These are phyloP conservation scores for Cladorrhinum sp. DNA, from an alignment of 2,329 filamentous ascomycete genomes.

Conservation along the genomic window DNA sequence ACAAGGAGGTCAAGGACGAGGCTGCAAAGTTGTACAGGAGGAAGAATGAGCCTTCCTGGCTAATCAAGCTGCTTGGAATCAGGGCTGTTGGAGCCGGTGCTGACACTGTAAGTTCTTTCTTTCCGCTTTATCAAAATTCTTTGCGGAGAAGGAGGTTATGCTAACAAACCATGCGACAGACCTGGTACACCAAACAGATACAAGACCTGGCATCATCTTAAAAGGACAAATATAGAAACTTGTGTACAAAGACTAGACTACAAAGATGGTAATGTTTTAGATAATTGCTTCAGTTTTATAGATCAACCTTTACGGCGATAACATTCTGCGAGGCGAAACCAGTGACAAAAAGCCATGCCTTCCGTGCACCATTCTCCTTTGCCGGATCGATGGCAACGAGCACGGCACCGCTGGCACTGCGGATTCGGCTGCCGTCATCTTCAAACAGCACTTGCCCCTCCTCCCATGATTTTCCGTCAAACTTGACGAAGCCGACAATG, in stretches of 20 bases:
- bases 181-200: slow-evolving; percentile 9
- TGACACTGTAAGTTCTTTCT: slow-evolving; percentile 11
- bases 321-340: slow-evolving; percentile 50
- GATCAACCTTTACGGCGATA: slow-evolving; percentile 51
- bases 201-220: slow-evolving; percentile 6
- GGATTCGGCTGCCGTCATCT: slow-evolving; percentile 52
- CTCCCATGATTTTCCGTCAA: slow-evolving; percentile 37
- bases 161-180: neutral
- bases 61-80: slow-evolving; percentile 7
- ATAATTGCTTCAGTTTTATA: slow-evolving; percentile 29
- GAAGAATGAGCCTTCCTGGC: slow-evolving; percentile 16
- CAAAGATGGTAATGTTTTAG: neutral
- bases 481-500: slow-evolving; percentile 44
- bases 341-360: slow-evolving; percentile 57
- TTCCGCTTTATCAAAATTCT: neutral
- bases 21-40: slow-evolving; percentile 34
- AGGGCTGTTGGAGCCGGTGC: slow-evolving; percentile 14
- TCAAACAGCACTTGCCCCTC: slow-evolving; percentile 51
- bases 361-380: slow-evolving; percentile 37
- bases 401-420: slow-evolving; percentile 50
- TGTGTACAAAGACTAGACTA: neutral
- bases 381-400: slow-evolving; percentile 51
- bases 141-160: neutral
- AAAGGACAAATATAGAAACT: neutral
- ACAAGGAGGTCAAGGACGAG: slow-evolving; percentile 33